These are phyloP conservation scores for Magnusiomyces fungicola DNA, from an alignment of 1,139 yeast genomes.

Conservation along the genomic window DNA sequence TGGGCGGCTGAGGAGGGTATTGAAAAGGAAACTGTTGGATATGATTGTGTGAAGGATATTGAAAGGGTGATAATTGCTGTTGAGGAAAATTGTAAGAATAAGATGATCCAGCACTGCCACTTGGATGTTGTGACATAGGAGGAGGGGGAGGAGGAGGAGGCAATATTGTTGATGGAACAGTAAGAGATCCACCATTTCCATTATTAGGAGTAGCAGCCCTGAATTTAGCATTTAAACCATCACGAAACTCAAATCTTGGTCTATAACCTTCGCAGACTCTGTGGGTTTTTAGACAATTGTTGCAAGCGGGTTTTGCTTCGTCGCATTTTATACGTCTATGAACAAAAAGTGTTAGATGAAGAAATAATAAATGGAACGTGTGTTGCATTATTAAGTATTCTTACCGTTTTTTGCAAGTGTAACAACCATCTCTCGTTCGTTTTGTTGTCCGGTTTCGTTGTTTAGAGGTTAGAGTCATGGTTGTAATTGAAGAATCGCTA, in stretches of 20 bases:
- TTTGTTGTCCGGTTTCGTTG: slow-evolving; percentile 8
- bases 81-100: background rate
- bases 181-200: background rate
- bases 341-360: too few relatives aligned
- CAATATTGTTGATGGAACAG: background rate
- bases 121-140: too few relatives aligned
- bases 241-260: slow-evolving; percentile 15
- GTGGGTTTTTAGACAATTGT: slow-evolving; percentile 23
- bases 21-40: background rate
- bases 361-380: too few relatives aligned
- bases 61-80: background rate
- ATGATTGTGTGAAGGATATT: background rate
- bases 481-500: too few relatives aligned
- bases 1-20: background rate
- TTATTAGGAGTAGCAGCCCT: background rate
- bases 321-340: slow-evolving; percentile 25
- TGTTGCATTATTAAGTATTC: too few relatives aligned
- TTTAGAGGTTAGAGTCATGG: too few relatives aligned
- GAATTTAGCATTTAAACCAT: slow-evolving; percentile 9
- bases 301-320: slow-evolving; percentile 24
- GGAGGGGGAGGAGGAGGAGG: background rate
- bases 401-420: slow-evolving; percentile 25
- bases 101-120: too few relatives aligned
- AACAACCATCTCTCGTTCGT: slow-evolving; percentile 26
- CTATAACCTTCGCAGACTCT: slow-evolving; percentile 20